Conservation (phyloP, 2,329 filamentous ascomycete species). For the Penicillium occitanis region DNA sequence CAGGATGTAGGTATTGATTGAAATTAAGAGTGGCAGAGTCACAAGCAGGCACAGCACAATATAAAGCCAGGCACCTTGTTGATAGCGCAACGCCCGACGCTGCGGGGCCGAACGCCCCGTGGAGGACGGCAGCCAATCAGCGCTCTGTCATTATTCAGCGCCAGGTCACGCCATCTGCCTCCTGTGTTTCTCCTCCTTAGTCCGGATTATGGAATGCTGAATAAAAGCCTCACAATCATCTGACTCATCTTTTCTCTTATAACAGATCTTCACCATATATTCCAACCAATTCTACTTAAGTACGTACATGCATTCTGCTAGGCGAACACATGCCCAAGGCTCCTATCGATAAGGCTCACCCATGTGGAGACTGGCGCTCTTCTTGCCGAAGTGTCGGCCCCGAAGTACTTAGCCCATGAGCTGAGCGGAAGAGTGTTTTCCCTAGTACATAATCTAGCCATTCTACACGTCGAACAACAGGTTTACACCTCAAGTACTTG, state of each 20-base stretch:
- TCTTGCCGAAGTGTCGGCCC: conserved; percentile 4
- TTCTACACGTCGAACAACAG: background rate
- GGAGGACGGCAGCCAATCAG: background rate
- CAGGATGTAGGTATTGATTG: background rate
- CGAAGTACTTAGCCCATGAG: background rate
- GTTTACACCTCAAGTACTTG: background rate
- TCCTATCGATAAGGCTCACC: conserved; percentile 3
- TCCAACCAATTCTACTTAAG: background rate
- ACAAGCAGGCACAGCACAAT: background rate
- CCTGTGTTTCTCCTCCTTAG: background rate
- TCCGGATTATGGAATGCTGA: background rate
- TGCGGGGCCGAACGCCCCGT: conserved; percentile 6
- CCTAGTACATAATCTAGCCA: background rate
- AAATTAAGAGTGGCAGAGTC: background rate
- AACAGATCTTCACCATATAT: background rate
- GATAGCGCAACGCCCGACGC: background rate
- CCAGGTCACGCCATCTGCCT: conserved; percentile 2
- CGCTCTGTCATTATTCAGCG: background rate
- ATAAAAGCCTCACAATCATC: background rate
- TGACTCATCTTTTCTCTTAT: background rate
- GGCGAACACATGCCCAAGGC: background rate
- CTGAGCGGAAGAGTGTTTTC: conserved; percentile 5
- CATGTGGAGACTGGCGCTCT: background rate
- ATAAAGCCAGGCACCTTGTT: conserved; percentile 7
- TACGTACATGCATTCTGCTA: background rate